Percentiles rank a stretch among this genome's conserved stretches.
Evolutionary conservation across 1,284 basidiomycete species (phyloP).

Genomic region (Porogramme epimiltina): DNA sequence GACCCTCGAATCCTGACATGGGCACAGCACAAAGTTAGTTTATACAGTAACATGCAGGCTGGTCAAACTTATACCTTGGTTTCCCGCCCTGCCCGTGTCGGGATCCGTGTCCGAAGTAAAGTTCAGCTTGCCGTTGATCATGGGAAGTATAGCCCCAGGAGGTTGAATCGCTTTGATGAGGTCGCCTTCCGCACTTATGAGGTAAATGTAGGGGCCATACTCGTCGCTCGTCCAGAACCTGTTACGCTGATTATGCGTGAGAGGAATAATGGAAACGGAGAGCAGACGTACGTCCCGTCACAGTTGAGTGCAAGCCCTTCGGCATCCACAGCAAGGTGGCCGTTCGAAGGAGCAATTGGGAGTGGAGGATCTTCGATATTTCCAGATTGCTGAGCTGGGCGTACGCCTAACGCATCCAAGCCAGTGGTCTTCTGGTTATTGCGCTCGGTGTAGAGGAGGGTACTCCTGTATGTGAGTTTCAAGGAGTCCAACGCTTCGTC

Average conservation of each 20-base stretch:
- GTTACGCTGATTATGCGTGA: neutral
- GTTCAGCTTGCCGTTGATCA: constrained; percentile 49
- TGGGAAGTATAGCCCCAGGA: constrained; percentile 55
- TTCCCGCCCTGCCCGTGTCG: constrained; percentile 47
- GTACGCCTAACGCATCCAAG: constrained; percentile 54
- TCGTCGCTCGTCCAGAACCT: constrained; percentile 69
- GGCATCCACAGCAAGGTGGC: constrained; percentile 56
- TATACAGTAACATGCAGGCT: constrained; percentile 1
- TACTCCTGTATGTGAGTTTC: constrained; percentile 52
- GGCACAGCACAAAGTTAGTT: neutral
- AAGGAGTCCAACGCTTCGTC: constrained; percentile 54
- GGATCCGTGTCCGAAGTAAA: constrained; percentile 58
- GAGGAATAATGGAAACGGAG: neutral
- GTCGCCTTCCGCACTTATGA: constrained; percentile 45
- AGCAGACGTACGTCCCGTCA: constrained; percentile 53
- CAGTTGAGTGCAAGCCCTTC: constrained; percentile 62
- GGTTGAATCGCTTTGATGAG: constrained; percentile 63
- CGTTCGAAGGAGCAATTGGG: constrained; percentile 47
- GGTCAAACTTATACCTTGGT: constrained; percentile 43
- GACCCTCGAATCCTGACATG: constrained; percentile 67
- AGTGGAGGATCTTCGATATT: constrained; percentile 37
- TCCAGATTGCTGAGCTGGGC: constrained; percentile 40
- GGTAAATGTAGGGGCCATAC: constrained; percentile 73
- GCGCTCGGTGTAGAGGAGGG: constrained; percentile 58
- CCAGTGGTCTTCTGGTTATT: constrained; percentile 55